Evolutionary conservation across 345 rosid species (phyloP), one percentile per base, ranked within the genome.

Genomic region (Tarenaya hassleriana): DNA sequence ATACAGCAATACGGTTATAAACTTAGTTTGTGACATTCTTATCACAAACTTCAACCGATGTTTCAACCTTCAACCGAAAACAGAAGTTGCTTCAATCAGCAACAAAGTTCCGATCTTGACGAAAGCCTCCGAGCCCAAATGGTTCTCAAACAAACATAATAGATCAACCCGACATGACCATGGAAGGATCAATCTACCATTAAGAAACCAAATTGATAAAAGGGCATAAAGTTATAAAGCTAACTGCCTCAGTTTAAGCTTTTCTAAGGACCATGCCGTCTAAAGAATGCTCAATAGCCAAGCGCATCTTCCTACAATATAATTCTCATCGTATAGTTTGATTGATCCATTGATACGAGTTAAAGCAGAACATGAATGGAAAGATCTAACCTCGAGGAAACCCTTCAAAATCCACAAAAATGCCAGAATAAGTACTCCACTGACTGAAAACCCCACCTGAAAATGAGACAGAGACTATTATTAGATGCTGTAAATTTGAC

Each of bases 351-450:
- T 35, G 38, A 39, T 1, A 9, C 7, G 0, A 48, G 41, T 24
- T 24, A 2, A 24, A 24, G 29, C 29, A 24, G 29, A 24, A 24
- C 2, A 24, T 24, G 2, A 24, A 24, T 24, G 8, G n/a, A 7
- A 47, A 4, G 47, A 37, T 1, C 9, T 69, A 74, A 84, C 97
- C 95, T 86, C 94, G 46, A 90, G 94, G 73, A 90, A 84, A 29
- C 94, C 97, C 70, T 82, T 90, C 73, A 82, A 60, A 52, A 90
- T 61, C 97, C 97, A 84, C 72, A 91, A 58, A 66, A 91, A 84
- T 5, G 95, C 79, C 67, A 84, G 83, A 50, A 84, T 50, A 16
- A 90, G 70, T 40, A 84, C 87, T 20, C 95, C 98, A 49, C 84
- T 80, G 29, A 91, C 98, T 1, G 96, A 80, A 68, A 91, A 91